Evolutionary conservation across 2,329 filamentous ascomycete species (phyloP).

Genomic region (Cladobotryum mycophilum): DNA sequence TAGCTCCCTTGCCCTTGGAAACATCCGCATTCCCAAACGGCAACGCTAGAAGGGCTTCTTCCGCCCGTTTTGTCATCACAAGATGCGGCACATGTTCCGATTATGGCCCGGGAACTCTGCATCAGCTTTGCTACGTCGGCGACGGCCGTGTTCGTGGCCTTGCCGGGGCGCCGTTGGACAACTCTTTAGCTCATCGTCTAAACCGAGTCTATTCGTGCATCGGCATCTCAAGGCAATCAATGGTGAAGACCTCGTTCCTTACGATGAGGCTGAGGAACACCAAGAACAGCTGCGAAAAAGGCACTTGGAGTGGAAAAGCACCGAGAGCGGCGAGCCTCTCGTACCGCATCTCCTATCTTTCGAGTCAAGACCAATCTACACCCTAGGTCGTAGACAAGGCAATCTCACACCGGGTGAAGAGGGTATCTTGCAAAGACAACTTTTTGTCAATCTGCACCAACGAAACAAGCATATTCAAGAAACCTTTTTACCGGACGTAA

Average conservation of each 20-base stretch:
- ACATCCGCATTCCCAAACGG: not conserved
- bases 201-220: constrained; percentile 21
- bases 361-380: constrained; percentile 77
- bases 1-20: not conserved
- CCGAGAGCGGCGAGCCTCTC: constrained; percentile 33
- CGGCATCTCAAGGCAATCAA: constrained; percentile 21
- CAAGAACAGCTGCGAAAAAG: constrained; percentile 29
- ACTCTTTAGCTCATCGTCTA: not conserved
- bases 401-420: constrained; percentile 30
- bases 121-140: not conserved
- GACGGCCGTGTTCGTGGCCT: not conserved
- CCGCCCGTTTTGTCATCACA: constrained; percentile 1
- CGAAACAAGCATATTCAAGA: constrained; percentile 23
- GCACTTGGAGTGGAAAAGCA: constrained; percentile 30
- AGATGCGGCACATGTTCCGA: constrained; percentile 9
- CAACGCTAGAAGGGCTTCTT: not conserved
- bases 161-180: not conserved
- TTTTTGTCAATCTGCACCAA: constrained; percentile 25
- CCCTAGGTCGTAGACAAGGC: constrained; percentile 75
- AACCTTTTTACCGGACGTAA: constrained; percentile 50
- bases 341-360: constrained; percentile 74
- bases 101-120: not conserved
- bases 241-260: constrained; percentile 17
- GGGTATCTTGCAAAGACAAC: constrained; percentile 1
- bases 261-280: constrained; percentile 24